Conservation (phyloP, 2,329 filamentous ascomycete genomes). For the Pleurostoma richardsiae region DNA sequence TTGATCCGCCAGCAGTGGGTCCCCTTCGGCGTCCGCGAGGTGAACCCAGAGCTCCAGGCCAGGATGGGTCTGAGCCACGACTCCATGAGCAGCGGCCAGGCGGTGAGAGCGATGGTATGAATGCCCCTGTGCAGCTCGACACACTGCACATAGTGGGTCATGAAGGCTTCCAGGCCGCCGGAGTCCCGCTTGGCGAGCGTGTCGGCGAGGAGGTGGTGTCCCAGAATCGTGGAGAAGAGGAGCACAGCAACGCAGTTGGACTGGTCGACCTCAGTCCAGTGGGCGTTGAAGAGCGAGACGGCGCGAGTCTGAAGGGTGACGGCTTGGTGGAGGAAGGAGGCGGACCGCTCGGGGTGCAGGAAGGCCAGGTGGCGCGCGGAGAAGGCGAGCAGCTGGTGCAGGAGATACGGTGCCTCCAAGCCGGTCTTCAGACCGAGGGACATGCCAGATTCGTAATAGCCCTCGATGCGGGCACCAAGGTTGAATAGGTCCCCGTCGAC, state of each 20-base stretch:
- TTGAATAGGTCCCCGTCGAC: background rate
- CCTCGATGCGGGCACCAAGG: slow-evolving; percentile 30
- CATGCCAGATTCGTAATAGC: slow-evolving; percentile 17
- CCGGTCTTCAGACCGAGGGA: slow-evolving; percentile 12
- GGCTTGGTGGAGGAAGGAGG: slow-evolving; percentile 16
- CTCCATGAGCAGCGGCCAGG: slow-evolving; percentile 19
- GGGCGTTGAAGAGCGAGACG: slow-evolving; percentile 21
- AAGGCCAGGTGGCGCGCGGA: slow-evolving; percentile 26
- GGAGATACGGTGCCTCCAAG: slow-evolving; percentile 23
- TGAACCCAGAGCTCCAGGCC: slow-evolving; percentile 8
- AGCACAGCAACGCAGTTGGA: slow-evolving; percentile 24
- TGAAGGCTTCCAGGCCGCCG: slow-evolving; percentile 16
- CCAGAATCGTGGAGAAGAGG: slow-evolving; percentile 25
- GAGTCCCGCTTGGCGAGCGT: slow-evolving; percentile 17
- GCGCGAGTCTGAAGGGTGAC: slow-evolving; percentile 24
- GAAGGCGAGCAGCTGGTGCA: slow-evolving; percentile 28
- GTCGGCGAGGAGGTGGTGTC: slow-evolving; percentile 26
- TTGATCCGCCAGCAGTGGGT: slow-evolving; percentile 13
- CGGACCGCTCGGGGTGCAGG: slow-evolving; percentile 14
- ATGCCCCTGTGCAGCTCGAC: slow-evolving; percentile 16
- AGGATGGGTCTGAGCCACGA: slow-evolving; percentile 20
- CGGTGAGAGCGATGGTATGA: slow-evolving; percentile 10
- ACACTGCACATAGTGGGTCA: slow-evolving; percentile 22
- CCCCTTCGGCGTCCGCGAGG: slow-evolving; percentile 12
- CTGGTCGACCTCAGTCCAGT: slow-evolving; percentile 12